phyloP scores from a whole-genome alignment of 2,329 filamentous ascomycete genomes.

The Fusarium luffae region DNA sequence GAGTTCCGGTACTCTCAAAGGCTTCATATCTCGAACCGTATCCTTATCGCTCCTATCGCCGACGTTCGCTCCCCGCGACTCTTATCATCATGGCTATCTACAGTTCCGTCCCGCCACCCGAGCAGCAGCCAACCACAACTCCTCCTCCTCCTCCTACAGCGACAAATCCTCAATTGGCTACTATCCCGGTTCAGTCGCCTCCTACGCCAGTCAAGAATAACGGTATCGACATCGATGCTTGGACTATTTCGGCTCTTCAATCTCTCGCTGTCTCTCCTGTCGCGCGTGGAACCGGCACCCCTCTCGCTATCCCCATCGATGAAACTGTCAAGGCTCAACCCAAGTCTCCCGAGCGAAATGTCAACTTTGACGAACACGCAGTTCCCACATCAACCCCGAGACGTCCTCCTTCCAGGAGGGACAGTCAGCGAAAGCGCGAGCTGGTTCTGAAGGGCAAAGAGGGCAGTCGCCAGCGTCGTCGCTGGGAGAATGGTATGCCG shows the following conservation, averaged over 20 bases:
- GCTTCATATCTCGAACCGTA: background rate
- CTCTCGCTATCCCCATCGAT: constrained; percentile 82
- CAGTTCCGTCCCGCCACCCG: constrained; percentile 62
- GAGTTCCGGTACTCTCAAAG: background rate
- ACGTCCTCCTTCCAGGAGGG: constrained; percentile 62
- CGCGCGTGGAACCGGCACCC: constrained; percentile 69
- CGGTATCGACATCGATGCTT: constrained; percentile 71
- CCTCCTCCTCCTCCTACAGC: constrained; percentile 29
- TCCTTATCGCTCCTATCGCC: constrained; percentile 8
- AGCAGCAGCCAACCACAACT: constrained; percentile 44
- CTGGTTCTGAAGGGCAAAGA: constrained; percentile 88
- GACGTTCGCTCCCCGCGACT: constrained; percentile 5
- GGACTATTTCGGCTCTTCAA: constrained; percentile 70
- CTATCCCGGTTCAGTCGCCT: constrained; percentile 32
- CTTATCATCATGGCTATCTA: constrained; percentile 61
- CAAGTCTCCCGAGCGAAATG: constrained; percentile 30
- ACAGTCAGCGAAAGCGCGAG: constrained; percentile 72
- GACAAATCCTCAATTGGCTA: constrained; percentile 29
- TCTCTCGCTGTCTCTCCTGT: constrained; percentile 65
- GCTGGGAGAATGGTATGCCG: constrained; percentile 90
- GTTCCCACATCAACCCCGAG: constrained; percentile 51
- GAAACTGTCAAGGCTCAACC: constrained; percentile 50
- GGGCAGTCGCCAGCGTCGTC: constrained; percentile 83
- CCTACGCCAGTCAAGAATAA: constrained; percentile 43
- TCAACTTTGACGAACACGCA: constrained; percentile 31